A percentile compares a stretch with the other conserved stretches of the same genome.
Conservation (phyloP, 768 basidiomycete species). For the Clavulina sp. region DNA sequence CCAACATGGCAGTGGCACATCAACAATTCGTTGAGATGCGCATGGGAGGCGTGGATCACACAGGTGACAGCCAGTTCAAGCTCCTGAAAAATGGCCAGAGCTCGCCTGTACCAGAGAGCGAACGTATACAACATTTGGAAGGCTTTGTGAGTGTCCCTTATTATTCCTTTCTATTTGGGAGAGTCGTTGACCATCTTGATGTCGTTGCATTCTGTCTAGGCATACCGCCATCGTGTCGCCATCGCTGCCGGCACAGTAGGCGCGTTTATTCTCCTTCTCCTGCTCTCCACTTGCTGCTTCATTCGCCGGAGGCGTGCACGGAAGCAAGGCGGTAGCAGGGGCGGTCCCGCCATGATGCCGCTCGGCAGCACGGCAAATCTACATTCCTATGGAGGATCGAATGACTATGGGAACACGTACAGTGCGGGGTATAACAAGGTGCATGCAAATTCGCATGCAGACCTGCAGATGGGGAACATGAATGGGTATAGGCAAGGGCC, state of each 20-base stretch:
- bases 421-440: too few species aligned
- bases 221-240: not conserved
- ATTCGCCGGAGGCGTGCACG: not conserved
- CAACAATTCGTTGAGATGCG: constrained; percentile 50
- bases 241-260: not conserved
- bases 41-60: constrained; percentile 39
- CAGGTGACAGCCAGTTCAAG: constrained; percentile 26
- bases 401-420: too few species aligned
- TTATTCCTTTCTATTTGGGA: not conserved
- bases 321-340: not conserved
- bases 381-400: too few species aligned
- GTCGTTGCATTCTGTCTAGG: not conserved
- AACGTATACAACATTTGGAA: not conserved
- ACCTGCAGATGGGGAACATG: too few species aligned
- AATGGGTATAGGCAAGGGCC: too few species aligned
- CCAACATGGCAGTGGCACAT: constrained; percentile 33
- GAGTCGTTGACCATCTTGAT: not conserved
- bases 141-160: not conserved
- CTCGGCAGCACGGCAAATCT: too few species aligned
- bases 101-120: not conserved
- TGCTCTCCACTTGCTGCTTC: not conserved
- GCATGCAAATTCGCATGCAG: too few species aligned
- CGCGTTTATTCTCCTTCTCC: not conserved
- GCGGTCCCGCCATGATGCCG: too few species aligned
- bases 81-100: not conserved